Base-by-base conservation (phyloP, 768 basidiomycete genomes). In the Suillus paluster region DNA sequence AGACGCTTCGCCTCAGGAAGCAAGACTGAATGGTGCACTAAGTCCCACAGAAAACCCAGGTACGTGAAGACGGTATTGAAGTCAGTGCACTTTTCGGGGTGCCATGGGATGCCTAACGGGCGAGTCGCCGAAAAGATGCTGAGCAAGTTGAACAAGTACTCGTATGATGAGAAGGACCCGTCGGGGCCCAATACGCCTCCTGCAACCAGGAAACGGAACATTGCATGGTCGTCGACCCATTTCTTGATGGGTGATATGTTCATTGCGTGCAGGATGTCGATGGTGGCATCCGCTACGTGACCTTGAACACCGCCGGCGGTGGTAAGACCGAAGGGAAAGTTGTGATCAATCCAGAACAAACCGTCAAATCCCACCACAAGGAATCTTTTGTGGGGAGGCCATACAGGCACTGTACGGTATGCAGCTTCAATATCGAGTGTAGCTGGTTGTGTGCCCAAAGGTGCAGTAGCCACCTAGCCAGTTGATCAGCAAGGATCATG, bases 291-390 rank as follows among this genome's bases (percentile, higher is more conserved):
- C 3, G 61, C 64, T 2, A 65, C 48, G 15, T 62, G 25, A 0
- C 71, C 67, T 30, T 66, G 64, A 38, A 67, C 63, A 14, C 72
- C 66, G 21, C 60, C 45, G 11, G 68, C 60, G 7, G 64, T 60
- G 3, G 59, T 34, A n/a, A 57, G 27, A 12, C 72, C 70, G 27
- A 70, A 73, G 11, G 71, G 70, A 12, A 61, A 42, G 39, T 58
- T 58, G 38, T 67, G 67, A 41, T 73, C 68, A 25, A 69, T 58
- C 61, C 63, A 66, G 58, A 73, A 66, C 8, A 36, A 6, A 50
- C 42, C 70, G 41, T 39, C 54, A 68, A 5, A 58, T 46, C 39
- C 41, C 17, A 44, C 50, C 17, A 65, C 57, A n/a, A 52, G 7
- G 3, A 44, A 44, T n/a, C 8, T 14, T 10, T 44, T 44, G n/a